Conservation (phyloP, 106 monocot species). For the Acorus calamus region DNA sequence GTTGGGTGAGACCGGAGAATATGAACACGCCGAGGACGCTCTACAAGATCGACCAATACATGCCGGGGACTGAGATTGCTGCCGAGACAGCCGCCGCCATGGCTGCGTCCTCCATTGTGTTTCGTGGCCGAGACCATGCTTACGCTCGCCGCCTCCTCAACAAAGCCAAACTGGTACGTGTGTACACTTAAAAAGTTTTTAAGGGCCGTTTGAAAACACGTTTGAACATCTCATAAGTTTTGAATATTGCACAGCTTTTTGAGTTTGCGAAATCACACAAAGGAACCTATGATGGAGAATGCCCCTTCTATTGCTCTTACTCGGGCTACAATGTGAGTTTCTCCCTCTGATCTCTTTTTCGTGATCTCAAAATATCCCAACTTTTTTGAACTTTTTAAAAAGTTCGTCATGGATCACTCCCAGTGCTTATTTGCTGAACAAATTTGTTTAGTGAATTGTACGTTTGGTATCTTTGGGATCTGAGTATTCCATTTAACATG, state of each 20-base stretch:
- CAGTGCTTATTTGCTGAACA: background rate
- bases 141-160: conserved; percentile 73
- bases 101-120: conserved; percentile 84
- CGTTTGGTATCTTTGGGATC: no score
- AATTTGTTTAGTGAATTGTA: background rate
- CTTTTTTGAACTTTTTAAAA: background rate
- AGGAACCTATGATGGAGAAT: conserved; percentile 85
- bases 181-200: background rate
- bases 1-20: conserved; percentile 81
- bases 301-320: conserved; percentile 92
- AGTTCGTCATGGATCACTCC: background rate
- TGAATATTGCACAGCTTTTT: conserved; percentile 42
- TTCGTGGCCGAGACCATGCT: conserved; percentile 22
- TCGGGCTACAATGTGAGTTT: conserved; percentile 70
- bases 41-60: conserved; percentile 45
- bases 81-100: conserved; percentile 93
- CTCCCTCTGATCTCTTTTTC: conserved; percentile 6
- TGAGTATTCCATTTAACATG: no score
- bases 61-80: conserved; percentile 81
- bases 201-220: background rate
- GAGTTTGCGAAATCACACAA: conserved; percentile 54
- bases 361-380: background rate
- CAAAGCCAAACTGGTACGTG: conserved; percentile 70
- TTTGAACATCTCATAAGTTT: background rate
- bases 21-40: conserved; percentile 75